Percentiles rank a stretch among this genome's conserved stretches.
Conservation (phyloP, 257 asterid species). For the Salvia hispanica region DNA sequence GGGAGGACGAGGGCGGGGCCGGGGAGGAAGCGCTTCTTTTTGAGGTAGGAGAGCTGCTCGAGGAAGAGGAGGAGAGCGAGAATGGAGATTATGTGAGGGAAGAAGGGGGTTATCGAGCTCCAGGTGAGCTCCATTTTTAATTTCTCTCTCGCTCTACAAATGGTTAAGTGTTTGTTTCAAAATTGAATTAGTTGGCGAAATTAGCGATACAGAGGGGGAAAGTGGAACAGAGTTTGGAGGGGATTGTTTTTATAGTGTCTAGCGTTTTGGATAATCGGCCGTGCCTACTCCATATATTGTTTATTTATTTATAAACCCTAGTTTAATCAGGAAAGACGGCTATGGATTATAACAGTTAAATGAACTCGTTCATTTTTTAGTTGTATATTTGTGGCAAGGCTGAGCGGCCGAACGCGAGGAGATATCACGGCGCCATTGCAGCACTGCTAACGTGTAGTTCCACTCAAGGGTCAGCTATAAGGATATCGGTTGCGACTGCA, state of each 20-base stretch:
- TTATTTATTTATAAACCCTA: too few species aligned
- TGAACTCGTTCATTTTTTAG: too few species aligned
- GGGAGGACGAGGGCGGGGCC: conserved; percentile 80
- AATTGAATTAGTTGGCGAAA: background rate
- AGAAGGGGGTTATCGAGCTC: conserved; percentile 41
- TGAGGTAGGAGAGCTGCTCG: conserved; percentile 74
- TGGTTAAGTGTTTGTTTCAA: background rate
- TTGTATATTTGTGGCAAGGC: too few species aligned
- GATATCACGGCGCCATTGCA: too few species aligned
- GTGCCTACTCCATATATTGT: too few species aligned
- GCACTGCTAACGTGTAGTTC: too few species aligned
- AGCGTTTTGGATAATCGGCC: background rate
- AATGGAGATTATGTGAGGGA: conserved; percentile 51
- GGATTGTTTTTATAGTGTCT: conserved; percentile 15
- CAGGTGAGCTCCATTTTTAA: conserved; percentile 41
- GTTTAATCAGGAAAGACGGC: too few species aligned
- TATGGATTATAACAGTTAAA: too few species aligned
- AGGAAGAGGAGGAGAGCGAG: conserved; percentile 51
- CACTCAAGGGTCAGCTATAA: too few species aligned
- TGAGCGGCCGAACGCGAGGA: too few species aligned
- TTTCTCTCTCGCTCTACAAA: background rate
- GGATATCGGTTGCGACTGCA: too few species aligned
- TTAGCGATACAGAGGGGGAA: conserved; percentile 11
- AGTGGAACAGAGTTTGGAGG: conserved; percentile 25
- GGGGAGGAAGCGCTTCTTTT: conserved; percentile 69